phyloP scores from a whole-genome alignment of 805 yeast genomes.

The Candida coleopterorum region DNA sequence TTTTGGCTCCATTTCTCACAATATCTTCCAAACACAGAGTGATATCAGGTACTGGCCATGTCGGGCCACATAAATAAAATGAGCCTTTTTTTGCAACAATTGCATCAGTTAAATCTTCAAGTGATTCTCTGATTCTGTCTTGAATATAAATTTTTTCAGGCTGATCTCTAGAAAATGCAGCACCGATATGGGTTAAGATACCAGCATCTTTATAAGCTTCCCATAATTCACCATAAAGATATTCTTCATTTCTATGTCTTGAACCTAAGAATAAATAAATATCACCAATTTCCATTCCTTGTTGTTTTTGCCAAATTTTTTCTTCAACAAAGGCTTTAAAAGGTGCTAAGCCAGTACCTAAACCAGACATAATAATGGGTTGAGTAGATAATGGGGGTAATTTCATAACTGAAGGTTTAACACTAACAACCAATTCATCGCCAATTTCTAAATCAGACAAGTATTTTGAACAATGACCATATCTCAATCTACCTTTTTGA shows the following conservation, averaged over 20 bases:
- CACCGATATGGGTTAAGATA: constrained; percentile 88
- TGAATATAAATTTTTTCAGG: constrained; percentile 92
- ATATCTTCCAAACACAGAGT: constrained; percentile 86
- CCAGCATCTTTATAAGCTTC: constrained; percentile 95
- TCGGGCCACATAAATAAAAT: constrained; percentile 96
- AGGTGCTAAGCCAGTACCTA: constrained; percentile 97
- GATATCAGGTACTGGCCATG: constrained; percentile 98
- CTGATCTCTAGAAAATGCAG: constrained; percentile 97
- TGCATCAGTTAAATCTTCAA: constrained; percentile 71
- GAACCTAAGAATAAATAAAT: constrained; percentile 87
- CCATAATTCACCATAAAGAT: constrained; percentile 94
- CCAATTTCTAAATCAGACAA: constrained; percentile 77
- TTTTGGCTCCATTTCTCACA: constrained; percentile 63
- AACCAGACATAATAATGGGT: constrained; percentile 94
- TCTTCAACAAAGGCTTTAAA: constrained; percentile 97
- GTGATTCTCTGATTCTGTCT: constrained; percentile 79
- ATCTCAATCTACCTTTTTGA: constrained; percentile 76
- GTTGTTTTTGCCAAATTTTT: constrained; percentile 86
- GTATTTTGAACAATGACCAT: constrained; percentile 91
- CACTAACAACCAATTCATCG: constrained; percentile 84
- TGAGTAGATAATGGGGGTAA: constrained; percentile 81
- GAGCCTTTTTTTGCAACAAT: constrained; percentile 76
- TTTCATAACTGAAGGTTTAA: constrained; percentile 96
- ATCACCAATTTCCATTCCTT: constrained; percentile 86
- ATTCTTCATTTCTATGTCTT: constrained; percentile 92